A percentile compares a stretch with the other conserved stretches of the same genome.
Evolutionary conservation across 371 early-diverging fungal species (phyloP).

Genomic region (Zychaea mexicana): DNA sequence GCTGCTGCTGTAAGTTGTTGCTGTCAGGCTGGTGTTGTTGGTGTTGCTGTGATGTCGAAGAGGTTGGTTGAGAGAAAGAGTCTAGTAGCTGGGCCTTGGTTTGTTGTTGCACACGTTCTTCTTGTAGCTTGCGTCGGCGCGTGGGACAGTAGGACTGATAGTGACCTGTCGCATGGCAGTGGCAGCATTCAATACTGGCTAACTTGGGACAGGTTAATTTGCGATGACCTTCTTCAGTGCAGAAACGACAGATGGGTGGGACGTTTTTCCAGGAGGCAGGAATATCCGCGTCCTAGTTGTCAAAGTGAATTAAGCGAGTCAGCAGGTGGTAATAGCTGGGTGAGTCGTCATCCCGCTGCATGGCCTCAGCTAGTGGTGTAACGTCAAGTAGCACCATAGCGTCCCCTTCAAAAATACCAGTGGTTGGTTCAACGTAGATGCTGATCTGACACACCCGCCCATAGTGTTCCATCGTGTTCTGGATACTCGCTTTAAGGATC

Average conservation of each 20-base stretch:
- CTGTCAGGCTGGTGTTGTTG: no score
- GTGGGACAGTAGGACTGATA: not conserved
- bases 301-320: not conserved
- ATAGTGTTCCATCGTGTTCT: not conserved
- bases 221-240: not conserved
- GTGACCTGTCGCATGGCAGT: not conserved
- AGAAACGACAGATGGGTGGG: not conserved
- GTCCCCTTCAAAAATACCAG: not conserved
- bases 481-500: not conserved
- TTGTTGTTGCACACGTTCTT: no score
- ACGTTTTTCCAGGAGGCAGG: not conserved
- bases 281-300: not conserved
- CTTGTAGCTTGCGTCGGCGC: not conserved
- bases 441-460: not conserved
- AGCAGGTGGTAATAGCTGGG: no score
- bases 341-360: no score
- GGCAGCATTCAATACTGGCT: not conserved
- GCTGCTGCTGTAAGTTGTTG: no score
- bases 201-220: not conserved
- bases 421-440: not conserved
- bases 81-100: no score
- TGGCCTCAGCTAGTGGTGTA: not conserved
- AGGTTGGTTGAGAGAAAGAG: no score
- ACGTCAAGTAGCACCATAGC: not conserved
- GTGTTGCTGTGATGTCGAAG: no score